Evolutionary conservation across 805 yeast species (phyloP).

Genomic region (Metschnikowia dekortorum): DNA sequence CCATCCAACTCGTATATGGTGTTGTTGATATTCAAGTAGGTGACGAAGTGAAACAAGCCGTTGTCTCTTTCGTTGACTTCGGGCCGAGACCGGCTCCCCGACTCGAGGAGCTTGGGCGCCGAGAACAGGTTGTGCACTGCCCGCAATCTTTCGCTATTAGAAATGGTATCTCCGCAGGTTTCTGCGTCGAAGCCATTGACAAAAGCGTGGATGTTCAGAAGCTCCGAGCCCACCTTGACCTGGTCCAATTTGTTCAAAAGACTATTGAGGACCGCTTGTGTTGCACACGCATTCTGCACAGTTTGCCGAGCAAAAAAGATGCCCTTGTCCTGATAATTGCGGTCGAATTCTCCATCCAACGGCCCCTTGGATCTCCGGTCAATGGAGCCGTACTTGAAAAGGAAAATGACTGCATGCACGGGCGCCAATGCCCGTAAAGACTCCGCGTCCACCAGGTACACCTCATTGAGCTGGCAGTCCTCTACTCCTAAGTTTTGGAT

Average conservation of each 20-base stretch:
- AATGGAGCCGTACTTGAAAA: slow-evolving; percentile 53
- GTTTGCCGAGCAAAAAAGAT: slow-evolving; percentile 62
- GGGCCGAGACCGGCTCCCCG: slow-evolving; percentile 31
- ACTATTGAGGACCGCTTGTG: slow-evolving; percentile 61
- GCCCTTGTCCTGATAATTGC: slow-evolving; percentile 25
- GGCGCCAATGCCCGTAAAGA: slow-evolving; percentile 35
- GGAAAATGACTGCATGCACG: slow-evolving; percentile 55
- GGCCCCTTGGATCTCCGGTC: slow-evolving; percentile 29
- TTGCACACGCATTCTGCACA: slow-evolving; percentile 69
- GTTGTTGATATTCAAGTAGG: slow-evolving; percentile 44
- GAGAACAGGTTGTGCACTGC: slow-evolving; percentile 59
- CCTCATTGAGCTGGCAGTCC: slow-evolving; percentile 54
- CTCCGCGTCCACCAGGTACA: slow-evolving; percentile 48
- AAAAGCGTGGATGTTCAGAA: slow-evolving; percentile 46
- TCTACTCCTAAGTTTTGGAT: slow-evolving; percentile 52
- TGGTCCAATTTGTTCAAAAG: slow-evolving; percentile 40
- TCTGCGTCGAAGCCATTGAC: slow-evolving; percentile 51
- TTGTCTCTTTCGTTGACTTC: slow-evolving; percentile 38
- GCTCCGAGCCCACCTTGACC: slow-evolving; percentile 46
- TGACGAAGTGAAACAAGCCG: slow-evolving; percentile 58
- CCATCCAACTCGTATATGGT: slow-evolving; percentile 61
- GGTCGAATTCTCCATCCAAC: slow-evolving; percentile 42
- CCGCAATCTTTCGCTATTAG: slow-evolving; percentile 55
- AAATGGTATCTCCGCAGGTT: slow-evolving; percentile 56
- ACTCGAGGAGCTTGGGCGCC: slow-evolving; percentile 48